Conservation (phyloP, 1,139 yeast species). For the Blastobotrys niveus region DNA sequence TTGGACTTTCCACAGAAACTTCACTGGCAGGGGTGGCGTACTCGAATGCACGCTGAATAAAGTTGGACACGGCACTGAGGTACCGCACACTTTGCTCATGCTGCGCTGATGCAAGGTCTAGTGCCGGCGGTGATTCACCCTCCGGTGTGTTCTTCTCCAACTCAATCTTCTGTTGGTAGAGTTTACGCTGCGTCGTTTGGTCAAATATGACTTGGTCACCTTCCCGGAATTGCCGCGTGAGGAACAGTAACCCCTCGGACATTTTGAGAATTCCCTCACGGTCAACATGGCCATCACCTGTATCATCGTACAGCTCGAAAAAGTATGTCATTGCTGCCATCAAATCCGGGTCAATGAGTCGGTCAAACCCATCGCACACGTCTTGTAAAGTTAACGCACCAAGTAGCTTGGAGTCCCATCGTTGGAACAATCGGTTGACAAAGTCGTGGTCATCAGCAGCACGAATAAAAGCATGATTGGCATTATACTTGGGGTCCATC, state of each 20-base stretch:
- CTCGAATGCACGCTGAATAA: constrained; percentile 83
- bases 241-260: constrained; percentile 77
- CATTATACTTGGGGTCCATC: constrained; percentile 38
- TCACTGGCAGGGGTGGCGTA: constrained; percentile 71
- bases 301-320: constrained; percentile 65
- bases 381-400: constrained; percentile 63
- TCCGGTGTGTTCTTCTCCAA: constrained; percentile 13
- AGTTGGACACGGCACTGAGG: constrained; percentile 78
- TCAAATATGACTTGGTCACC: constrained; percentile 26
- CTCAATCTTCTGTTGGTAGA: constrained; percentile 11
- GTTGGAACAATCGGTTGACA: constrained; percentile 55
- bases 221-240: constrained; percentile 62
- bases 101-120: constrained; percentile 45
- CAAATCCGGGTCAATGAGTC: constrained; percentile 63
- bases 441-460: constrained; percentile 41
- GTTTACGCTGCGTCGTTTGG: constrained; percentile 20
- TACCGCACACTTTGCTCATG: constrained; percentile 75
- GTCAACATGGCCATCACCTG: constrained; percentile 57
- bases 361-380: constrained; percentile 67
- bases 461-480: constrained; percentile 12
- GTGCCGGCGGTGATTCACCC: constrained; percentile 10
- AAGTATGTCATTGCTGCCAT: constrained; percentile 76
- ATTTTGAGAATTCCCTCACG: constrained; percentile 76
- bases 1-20: constrained; percentile 1
- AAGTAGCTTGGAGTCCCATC: constrained; percentile 57